These are phyloP conservation scores for Podospora fimiseda DNA, from an alignment of 495 filamentous ascomycete species.

Conservation along the genomic window DNA sequence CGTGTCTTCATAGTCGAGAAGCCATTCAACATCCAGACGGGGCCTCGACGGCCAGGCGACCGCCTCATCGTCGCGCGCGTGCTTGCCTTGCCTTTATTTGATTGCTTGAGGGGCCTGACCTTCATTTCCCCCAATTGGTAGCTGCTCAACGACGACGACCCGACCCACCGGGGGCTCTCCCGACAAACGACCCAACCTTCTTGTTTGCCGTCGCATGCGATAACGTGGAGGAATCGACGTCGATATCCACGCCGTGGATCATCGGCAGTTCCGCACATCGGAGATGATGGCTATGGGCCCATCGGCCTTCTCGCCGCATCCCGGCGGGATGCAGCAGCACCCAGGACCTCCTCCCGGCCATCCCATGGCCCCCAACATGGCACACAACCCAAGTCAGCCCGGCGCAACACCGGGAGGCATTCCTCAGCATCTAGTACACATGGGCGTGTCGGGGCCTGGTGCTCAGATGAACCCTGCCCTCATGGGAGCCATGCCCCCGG, in stretches of 20 bases:
- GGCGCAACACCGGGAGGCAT: constrained; percentile 57
- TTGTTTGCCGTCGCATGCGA: constrained; percentile 37
- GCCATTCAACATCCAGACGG: background rate
- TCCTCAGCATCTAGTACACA: constrained; percentile 64
- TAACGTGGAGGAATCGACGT: constrained; percentile 29
- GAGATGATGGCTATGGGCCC: constrained; percentile 62
- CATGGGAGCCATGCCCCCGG: constrained; percentile 75
- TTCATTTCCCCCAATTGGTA: background rate
- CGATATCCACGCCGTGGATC: constrained; percentile 49
- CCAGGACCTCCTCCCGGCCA: constrained; percentile 69
- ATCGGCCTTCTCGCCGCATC: constrained; percentile 57
- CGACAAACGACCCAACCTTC: constrained; percentile 2
- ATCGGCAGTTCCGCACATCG: constrained; percentile 37
- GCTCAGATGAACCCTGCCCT: constrained; percentile 74
- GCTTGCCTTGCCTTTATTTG: background rate
- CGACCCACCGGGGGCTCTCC: constrained; percentile 4
- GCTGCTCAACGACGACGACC: background rate
- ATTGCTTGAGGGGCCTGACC: background rate
- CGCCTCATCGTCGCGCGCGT: constrained; percentile 9
- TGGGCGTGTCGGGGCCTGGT: constrained; percentile 75
- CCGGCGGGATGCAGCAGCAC: constrained; percentile 70
- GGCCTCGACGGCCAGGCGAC: constrained; percentile 11
- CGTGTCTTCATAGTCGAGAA: background rate
- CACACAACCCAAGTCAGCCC: constrained; percentile 61
- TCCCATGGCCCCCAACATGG: constrained; percentile 50